Base-by-base conservation (phyloP, 2,329 filamentous ascomycete species). In the Lojkania enalia region DNA sequence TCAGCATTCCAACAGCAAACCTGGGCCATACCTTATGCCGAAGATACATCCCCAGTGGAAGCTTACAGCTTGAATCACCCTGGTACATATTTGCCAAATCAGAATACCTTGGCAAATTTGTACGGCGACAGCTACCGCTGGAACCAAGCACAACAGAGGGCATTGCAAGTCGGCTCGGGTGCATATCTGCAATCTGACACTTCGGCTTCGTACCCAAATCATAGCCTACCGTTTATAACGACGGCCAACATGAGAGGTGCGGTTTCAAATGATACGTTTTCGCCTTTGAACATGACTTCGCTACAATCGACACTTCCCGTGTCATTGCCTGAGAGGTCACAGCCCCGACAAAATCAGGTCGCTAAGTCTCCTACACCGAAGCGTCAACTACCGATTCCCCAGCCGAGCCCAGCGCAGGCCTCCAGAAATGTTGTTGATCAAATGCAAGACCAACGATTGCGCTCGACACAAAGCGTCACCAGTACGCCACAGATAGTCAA, bases 331-430 rank as follows among this genome's bases (percentile, higher is more conserved):
- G 57, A 64, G 38, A 56, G 52, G 27, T 51, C 58, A 32, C 56
- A 47, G 30, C 47, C 46, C 21, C 51, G 48, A 31, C 57, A 52
- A 14, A 35, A 35, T 7, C 45, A 49, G 12, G 25, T 52, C 25
- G 27, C 47, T 20, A 58, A 61, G 4, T 20, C 48, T 13, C 20
- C 49, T 21, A 43, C 44, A 16, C 59, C 63, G 9, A 60, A 54
- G 33, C 55, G 66, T 36, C 64, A 61, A 19, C 51, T 69, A 3
- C 66, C 66, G 5, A 51, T 64, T 9, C 66, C 65, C n/a, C 63
- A 61, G 23, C 57, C 64, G 7, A 63, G 53, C 19, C 54, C 54
- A 6, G 52, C 55, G 11, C 60, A 59, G 21, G 47, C 48, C 3
- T 50, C 58, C 3, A 54, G 60, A 5, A 63, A 65, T 39, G 48